Evolutionary conservation across 148 eudicot genomes (phyloP).

Genomic region (Rhododendron griersonianum): DNA sequence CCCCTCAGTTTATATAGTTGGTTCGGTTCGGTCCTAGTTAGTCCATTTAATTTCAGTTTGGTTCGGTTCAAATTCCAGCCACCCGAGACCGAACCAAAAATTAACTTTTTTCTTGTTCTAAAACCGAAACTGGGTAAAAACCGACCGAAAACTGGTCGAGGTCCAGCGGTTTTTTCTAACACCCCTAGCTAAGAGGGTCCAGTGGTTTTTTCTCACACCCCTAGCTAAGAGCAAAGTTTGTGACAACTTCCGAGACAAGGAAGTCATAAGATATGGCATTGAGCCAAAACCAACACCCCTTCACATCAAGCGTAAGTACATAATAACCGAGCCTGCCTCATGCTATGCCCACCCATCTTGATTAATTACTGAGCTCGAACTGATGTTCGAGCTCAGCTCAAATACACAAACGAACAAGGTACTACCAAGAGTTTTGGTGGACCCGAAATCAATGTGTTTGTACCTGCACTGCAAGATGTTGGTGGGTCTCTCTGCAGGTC

Average conservation of each 20-base stretch:
- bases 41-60: too few species aligned
- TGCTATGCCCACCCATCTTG: not conserved
- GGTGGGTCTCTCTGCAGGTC: slow-evolving; percentile 79
- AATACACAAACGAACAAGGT: not conserved
- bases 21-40: too few species aligned
- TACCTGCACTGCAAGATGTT: slow-evolving; percentile 77
- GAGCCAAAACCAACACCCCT: not conserved
- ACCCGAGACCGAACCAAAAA: too few species aligned
- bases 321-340: not conserved
- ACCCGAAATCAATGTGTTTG: not conserved
- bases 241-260: not conserved
- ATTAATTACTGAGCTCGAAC: not conserved
- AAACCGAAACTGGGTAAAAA: too few species aligned
- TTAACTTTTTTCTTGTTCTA: too few species aligned
- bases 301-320: not conserved
- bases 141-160: too few species aligned
- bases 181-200: too few species aligned
- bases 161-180: too few species aligned
- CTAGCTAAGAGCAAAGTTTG: not conserved
- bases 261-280: not conserved
- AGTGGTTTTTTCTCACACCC: too few species aligned
- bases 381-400: not conserved
- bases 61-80: too few species aligned
- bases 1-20: too few species aligned
- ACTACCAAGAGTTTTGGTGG: not conserved